Percentiles rank a stretch among this genome's conserved stretches.
Conservation (phyloP, 176 grass and related monocot species). For the Hordeum marinum region DNA sequence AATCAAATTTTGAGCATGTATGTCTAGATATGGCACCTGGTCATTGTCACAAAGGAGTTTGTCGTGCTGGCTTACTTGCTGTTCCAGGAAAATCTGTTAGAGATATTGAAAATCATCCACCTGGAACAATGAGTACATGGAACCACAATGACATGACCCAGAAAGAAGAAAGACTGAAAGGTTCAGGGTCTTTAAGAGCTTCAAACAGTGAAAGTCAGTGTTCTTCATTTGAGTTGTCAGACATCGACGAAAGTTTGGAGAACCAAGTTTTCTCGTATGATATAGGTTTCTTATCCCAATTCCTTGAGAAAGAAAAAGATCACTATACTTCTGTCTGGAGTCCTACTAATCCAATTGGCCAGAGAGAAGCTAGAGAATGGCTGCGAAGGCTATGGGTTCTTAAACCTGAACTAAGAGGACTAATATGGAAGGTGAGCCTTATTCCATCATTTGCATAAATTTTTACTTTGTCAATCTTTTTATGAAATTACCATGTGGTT, state of each 20-base stretch:
- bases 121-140: slow-evolving; percentile 36
- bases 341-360: slow-evolving; percentile 75
- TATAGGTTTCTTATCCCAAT: slow-evolving; percentile 76
- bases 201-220: slow-evolving; percentile 18
- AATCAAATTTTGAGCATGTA: slow-evolving; percentile 86
- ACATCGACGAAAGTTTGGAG: slow-evolving; percentile 37
- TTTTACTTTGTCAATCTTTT: not conserved
- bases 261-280: slow-evolving; percentile 67
- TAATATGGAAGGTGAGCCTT: slow-evolving; percentile 87
- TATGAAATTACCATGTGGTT: slow-evolving; percentile 3
- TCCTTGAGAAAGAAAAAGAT: slow-evolving; percentile 84
- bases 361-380: slow-evolving; percentile 99
- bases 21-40: slow-evolving; percentile 97
- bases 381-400: slow-evolving; percentile 77
- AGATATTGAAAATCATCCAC: slow-evolving; percentile 32
- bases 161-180: slow-evolving; percentile 69
- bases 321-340: slow-evolving; percentile 92
- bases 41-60: slow-evolving; percentile 82
- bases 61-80: slow-evolving; percentile 87
- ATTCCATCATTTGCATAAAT: not conserved
- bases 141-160: slow-evolving; percentile 49
- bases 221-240: slow-evolving; percentile 42
- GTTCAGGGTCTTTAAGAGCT: slow-evolving; percentile 26
- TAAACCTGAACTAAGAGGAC: slow-evolving; percentile 69
- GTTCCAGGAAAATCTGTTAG: slow-evolving; percentile 37